Evolutionary conservation across 768 basidiomycete genomes (phyloP), one percentile per base, ranked within the genome.

Genomic region (Tricholoma matsutake): DNA sequence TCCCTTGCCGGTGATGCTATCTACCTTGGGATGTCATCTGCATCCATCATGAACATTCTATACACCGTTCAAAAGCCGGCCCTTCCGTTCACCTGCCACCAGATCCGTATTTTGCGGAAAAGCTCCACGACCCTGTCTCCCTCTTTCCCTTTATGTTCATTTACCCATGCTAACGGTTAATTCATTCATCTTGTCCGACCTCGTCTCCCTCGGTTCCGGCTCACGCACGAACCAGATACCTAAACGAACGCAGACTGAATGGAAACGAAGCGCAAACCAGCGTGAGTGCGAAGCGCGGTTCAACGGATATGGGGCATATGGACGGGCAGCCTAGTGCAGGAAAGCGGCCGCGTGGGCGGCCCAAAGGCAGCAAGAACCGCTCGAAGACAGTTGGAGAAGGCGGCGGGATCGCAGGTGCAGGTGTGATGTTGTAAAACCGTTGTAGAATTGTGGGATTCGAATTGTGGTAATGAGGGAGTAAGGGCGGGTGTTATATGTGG

Each of bases 321-420:
- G 76, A 74, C 13, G 67, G 61, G 14, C 71, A 67, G 20, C 64
- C 64, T 28, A 65, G 58, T 9, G 61, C 66, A 14, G 70, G 69
- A 6, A 89, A 88, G 63, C 73, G 86, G 13, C 85, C 87, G 0
- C 76, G 88, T 45, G 88, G 88, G 28, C 74, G 88, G 8, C 88
- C 88, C 34, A 87, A 86, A 66, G 88, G 88, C 2, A 90, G 88
- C 69, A 88, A 86, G 72, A 89, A 88, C 62, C 73, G 72, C 31
- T 54, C 51, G n/a, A 54, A 34, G 14, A 34, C 35, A 2, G 39
- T 29, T n/a, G 58, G 58, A 0, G 58, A 52, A 6, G 52, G 34
- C 14, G 57, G 49, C 13, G 58, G 58, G 39, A 56, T 39, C 9
- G 58, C 58, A 6, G 51, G 45, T 18, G 34, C 51, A 3, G 58